Conservation (phyloP, 1,284 basidiomycete genomes). For the Trichosporon sp. region DNA sequence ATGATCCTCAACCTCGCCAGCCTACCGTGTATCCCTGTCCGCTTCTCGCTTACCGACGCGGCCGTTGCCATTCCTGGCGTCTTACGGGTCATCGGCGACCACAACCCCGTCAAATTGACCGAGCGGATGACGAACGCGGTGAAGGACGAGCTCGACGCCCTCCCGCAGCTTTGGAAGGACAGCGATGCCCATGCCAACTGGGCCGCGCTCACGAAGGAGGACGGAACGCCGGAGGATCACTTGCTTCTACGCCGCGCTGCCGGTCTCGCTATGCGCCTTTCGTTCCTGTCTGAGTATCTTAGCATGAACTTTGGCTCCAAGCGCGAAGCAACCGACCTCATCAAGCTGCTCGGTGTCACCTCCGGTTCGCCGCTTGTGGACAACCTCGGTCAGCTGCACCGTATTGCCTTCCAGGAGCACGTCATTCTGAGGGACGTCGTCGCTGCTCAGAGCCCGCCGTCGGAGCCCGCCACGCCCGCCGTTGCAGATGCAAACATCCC, state of each 20-base stretch:
- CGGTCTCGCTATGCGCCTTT: slow-evolving; percentile 55
- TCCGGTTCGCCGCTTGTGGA: slow-evolving; percentile 64
- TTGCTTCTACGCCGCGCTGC: slow-evolving; percentile 11
- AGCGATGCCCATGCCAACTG: slow-evolving; percentile 57
- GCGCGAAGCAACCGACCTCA: slow-evolving; percentile 67
- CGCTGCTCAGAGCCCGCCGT: slow-evolving; percentile 13
- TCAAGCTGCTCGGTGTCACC: slow-evolving; percentile 67
- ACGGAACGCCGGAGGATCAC: slow-evolving; percentile 15
- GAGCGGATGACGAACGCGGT: slow-evolving; percentile 68
- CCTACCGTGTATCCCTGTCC: slow-evolving; percentile 82
- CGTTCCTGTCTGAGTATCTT: slow-evolving; percentile 76
- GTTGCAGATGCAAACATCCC: neutral
- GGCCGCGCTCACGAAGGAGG: slow-evolving; percentile 39
- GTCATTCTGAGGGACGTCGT: slow-evolving; percentile 60
- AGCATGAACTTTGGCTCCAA: slow-evolving; percentile 28
- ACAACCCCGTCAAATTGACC: slow-evolving; percentile 71
- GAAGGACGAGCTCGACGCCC: slow-evolving; percentile 64
- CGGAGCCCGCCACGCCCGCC: slow-evolving; percentile 10
- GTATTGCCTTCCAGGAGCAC: slow-evolving; percentile 58
- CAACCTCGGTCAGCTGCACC: slow-evolving; percentile 75
- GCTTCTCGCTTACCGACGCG: slow-evolving; percentile 80
- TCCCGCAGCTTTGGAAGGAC: slow-evolving; percentile 66
- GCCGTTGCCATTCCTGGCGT: slow-evolving; percentile 76
- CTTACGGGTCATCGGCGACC: slow-evolving; percentile 81
- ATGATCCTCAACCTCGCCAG: slow-evolving; percentile 71